Conservation (phyloP, 2,329 filamentous ascomycete species). For the Malbranchea cinnamomea region DNA sequence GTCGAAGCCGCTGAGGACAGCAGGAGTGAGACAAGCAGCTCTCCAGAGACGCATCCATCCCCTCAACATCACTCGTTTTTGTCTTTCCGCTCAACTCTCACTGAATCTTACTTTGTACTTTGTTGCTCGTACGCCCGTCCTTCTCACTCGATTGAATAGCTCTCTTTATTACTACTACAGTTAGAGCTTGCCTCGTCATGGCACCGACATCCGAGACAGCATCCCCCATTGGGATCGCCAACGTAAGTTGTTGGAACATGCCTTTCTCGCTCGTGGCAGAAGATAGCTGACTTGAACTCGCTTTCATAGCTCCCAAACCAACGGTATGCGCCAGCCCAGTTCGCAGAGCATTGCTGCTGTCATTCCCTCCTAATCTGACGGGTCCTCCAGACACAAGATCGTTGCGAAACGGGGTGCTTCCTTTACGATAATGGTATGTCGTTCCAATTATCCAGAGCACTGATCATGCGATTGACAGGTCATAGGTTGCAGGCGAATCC, state of each 20-base stretch:
- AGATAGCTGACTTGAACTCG: slow-evolving; percentile 18
- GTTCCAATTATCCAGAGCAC: neutral
- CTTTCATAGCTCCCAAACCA: slow-evolving; percentile 48
- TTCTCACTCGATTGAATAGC: neutral
- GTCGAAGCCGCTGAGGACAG: slow-evolving; percentile 1
- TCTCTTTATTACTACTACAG: slow-evolving; percentile 2
- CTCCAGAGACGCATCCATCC: too few species aligned
- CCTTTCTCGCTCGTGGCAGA: slow-evolving; percentile 1
- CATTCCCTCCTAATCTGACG: slow-evolving; percentile 20
- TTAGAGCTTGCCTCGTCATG: slow-evolving; percentile 33
- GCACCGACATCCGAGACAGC: slow-evolving; percentile 42
- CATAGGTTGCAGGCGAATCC: slow-evolving; percentile 90
- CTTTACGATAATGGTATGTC: slow-evolving; percentile 93
- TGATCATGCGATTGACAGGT: slow-evolving; percentile 10
- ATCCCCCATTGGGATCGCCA: slow-evolving; percentile 59
- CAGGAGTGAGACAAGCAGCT: too few species aligned
- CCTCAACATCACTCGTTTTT: slow-evolving; percentile 10
- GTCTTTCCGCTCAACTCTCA: slow-evolving; percentile 8
- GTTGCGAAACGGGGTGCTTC: slow-evolving; percentile 77
- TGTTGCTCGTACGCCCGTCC: slow-evolving; percentile 5
- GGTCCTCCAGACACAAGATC: slow-evolving; percentile 47
- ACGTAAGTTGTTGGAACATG: slow-evolving; percentile 36
- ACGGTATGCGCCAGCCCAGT: slow-evolving; percentile 32
- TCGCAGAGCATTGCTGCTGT: slow-evolving; percentile 3
- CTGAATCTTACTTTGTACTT: slow-evolving; percentile 5